A percentile compares a stretch with the other conserved stretches of the same genome.
Evolutionary conservation across 257 asterid genomes (phyloP).

Genomic region (Ocimum tenuiflorum): DNA sequence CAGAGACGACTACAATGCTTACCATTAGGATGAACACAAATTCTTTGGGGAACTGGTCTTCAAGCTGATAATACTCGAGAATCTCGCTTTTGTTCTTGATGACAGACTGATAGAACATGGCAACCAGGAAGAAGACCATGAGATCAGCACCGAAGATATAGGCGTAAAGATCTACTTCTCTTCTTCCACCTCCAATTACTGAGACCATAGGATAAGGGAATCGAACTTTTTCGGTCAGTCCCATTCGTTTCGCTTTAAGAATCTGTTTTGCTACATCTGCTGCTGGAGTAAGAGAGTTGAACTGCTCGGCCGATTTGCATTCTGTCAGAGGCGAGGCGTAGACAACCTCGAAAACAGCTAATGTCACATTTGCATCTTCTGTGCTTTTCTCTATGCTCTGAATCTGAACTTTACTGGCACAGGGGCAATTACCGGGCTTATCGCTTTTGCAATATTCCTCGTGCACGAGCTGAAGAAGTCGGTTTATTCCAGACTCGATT

Average conservation of each 20-base stretch:
- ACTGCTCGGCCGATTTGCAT: constrained; percentile 55
- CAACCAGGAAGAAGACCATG: constrained; percentile 84
- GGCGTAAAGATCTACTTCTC: constrained; percentile 97
- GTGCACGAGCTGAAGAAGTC: constrained; percentile 64
- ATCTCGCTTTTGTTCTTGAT: constrained; percentile 84
- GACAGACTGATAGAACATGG: constrained; percentile 87
- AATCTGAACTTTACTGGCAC: constrained; percentile 84
- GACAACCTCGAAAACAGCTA: constrained; percentile 93
- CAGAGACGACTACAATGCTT: constrained; percentile 22
- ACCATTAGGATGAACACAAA: constrained; percentile 87
- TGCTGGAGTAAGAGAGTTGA: constrained; percentile 91
- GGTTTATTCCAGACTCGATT: constrained; percentile 86
- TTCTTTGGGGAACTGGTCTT: constrained; percentile 97
- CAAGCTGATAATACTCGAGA: constrained; percentile 95
- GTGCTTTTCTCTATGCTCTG: constrained; percentile 86
- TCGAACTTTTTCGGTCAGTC: constrained; percentile 57
- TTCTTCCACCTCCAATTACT: constrained; percentile 85
- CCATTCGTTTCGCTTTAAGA: constrained; percentile 47
- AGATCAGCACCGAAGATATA: constrained; percentile 91
- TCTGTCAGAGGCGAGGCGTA: constrained; percentile 59
- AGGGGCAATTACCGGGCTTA: constrained; percentile 46
- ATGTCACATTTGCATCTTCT: constrained; percentile 48
- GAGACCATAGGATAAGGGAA: constrained; percentile 75
- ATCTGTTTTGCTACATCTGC: constrained; percentile 91
- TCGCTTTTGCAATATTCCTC: constrained; percentile 57